phyloP scores from a whole-genome alignment of 805 yeast genomes.

The Yarrowia sp. region DNA sequence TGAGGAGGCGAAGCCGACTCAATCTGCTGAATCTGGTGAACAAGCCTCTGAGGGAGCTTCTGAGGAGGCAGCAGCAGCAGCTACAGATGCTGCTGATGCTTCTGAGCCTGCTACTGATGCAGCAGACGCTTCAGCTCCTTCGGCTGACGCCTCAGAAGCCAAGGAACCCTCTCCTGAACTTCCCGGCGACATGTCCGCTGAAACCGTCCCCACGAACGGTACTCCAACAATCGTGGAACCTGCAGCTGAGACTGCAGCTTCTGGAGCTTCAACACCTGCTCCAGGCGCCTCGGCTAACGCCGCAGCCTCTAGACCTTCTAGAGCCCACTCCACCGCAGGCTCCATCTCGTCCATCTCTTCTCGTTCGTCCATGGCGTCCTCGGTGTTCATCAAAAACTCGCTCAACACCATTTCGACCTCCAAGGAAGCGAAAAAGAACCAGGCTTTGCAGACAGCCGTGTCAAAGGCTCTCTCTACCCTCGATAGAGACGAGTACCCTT shows the following conservation, averaged over 20 bases:
- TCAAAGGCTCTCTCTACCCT: constrained; percentile 38
- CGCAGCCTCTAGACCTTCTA: neutral
- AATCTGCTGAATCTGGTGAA: neutral
- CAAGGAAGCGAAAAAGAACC: constrained; percentile 58
- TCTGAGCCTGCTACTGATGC: neutral
- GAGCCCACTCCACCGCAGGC: constrained; percentile 32
- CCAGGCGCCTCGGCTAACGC: neutral
- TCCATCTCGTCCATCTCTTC: constrained; percentile 35
- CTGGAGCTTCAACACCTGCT: neutral
- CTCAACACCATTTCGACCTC: constrained; percentile 55
- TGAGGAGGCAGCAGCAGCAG: neutral
- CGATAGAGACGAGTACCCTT: constrained; percentile 38
- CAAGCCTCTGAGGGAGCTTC: neutral
- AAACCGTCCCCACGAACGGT: neutral
- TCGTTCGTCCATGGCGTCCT: constrained; percentile 39
- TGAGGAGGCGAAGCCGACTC: neutral
- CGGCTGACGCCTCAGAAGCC: neutral
- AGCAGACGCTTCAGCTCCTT: neutral
- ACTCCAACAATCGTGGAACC: neutral
- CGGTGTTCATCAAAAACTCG: constrained; percentile 53
- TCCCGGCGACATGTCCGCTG: neutral
- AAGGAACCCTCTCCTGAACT: no score
- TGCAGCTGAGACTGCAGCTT: neutral
- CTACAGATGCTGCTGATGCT: neutral
- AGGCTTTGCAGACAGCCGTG: constrained; percentile 41